A percentile compares a stretch with the other conserved stretches of the same genome.
phyloP scores from a whole-genome alignment of 306 rosid species.

The Citrullus mucosospermus region DNA sequence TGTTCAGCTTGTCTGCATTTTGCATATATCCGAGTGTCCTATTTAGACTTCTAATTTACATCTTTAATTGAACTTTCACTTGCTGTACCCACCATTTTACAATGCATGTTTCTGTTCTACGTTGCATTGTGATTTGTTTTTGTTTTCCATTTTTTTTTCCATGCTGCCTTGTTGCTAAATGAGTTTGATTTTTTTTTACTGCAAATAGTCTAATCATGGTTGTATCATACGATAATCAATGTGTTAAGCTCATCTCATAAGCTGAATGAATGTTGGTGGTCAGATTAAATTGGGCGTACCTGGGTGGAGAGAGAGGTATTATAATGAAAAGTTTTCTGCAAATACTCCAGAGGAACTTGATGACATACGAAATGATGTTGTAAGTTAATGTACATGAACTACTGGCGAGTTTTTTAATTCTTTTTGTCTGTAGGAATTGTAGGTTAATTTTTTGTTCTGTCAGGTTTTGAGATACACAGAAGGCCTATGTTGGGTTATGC shows the following conservation, averaged over 20 bases:
- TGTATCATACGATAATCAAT: background rate
- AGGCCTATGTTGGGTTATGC: constrained; percentile 98
- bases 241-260: background rate
- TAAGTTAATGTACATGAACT: constrained; percentile 32
- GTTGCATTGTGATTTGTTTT: background rate
- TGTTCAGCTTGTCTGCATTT: background rate
- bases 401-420: background rate
- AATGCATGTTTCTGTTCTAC: background rate
- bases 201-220: background rate
- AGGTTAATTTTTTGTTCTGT: constrained; percentile 12
- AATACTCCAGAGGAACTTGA: constrained; percentile 84
- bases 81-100: background rate
- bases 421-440: constrained; percentile 11
- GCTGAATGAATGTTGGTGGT: background rate
- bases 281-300: constrained; percentile 81
- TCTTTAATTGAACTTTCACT: background rate
- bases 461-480: constrained; percentile 92
- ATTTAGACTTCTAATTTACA: background rate
- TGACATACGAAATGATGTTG: constrained; percentile 71
- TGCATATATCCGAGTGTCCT: background rate
- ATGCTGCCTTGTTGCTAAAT: background rate
- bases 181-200: background rate
- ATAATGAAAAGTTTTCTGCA: constrained; percentile 72
- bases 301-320: constrained; percentile 97
- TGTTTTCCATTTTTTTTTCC: background rate